phyloP scores from a whole-genome alignment of 805 yeast species.

The Pichia pseudocactophila region DNA sequence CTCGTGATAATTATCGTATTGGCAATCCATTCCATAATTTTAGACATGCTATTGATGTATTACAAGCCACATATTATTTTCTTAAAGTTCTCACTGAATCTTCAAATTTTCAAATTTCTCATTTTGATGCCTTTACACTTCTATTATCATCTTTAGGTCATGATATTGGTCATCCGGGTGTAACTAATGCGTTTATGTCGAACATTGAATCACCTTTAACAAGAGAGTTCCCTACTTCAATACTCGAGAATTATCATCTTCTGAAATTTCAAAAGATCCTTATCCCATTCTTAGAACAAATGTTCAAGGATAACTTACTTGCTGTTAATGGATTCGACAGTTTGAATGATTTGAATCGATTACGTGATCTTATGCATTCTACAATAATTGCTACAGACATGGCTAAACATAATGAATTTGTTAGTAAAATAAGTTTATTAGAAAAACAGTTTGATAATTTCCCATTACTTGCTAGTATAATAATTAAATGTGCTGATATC shows the following conservation, averaged over 20 bases:
- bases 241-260: conserved; percentile 77
- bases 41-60: conserved; percentile 90
- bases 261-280: conserved; percentile 46
- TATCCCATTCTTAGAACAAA: conserved; percentile 11
- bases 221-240: conserved; percentile 50
- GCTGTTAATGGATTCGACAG: conserved; percentile 18
- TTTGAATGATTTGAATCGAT: conserved; percentile 25
- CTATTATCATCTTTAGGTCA: conserved; percentile 86
- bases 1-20: conserved; percentile 71
- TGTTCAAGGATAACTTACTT: conserved; percentile 31
- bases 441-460: conserved; percentile 20
- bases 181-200: conserved; percentile 68
- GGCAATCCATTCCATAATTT: conserved; percentile 93
- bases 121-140: conserved; percentile 44
- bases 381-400: conserved; percentile 80
- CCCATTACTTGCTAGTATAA: conserved; percentile 48
- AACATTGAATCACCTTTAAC: conserved; percentile 57
- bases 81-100: conserved; percentile 21
- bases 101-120: conserved; percentile 9
- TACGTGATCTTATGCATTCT: conserved; percentile 11
- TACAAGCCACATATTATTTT: conserved; percentile 78
- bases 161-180: conserved; percentile 95
- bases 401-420: conserved; percentile 77
- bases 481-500: conserved; percentile 92
- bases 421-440: conserved; percentile 38